Base-by-base conservation (phyloP, 2,329 filamentous ascomycete genomes). In the Microcyclosporella mali region DNA sequence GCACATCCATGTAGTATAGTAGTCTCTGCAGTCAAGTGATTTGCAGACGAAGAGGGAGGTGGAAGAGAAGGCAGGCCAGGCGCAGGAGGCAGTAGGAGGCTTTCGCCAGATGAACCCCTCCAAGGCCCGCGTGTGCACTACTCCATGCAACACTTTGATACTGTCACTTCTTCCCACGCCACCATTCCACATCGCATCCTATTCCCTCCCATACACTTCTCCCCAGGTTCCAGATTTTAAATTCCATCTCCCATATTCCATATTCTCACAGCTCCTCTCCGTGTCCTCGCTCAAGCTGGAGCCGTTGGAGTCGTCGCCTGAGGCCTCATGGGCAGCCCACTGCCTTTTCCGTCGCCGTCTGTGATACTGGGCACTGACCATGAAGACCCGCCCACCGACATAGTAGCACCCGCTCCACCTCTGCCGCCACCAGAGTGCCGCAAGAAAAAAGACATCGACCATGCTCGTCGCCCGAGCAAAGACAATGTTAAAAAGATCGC, bases 261-360 rank as follows among this genome's bases (percentile, higher is more conserved):
- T 15, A 6, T 18, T 18, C 11, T 17, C 11, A 3, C 16, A 6
- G 3, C 33, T 6, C 12, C 10, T 34, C 12, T 17, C 21, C 40
- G 9, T 16, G 10, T 32, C 33, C 19, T n/a, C 12, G 15, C 17
- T n/a, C 41, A 15, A 33, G 25, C 27, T 15, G 25, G 14, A 19
- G 14, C 6, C 16, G 6, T 11, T 16, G 16, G 8, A 3, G 16
- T 14, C 16, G 33, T 18, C 14, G 6, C 14, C 33, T 6, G 30
- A n/a, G 30, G 30, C 33, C 16, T 7, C 41, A 71, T 71, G 69
- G 68, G 70, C 52, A 75, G 46, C 37, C 51, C 45, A 28, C 44
- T 79, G 64, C 73, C 70, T 59, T 78, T 80, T 52, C 76, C 78
- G 47, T 77, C 76, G 39, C 75, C 77, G 41, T 74, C 75, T 48